Evolutionary conservation across 1,284 basidiomycete genomes (phyloP), one percentile per base, ranked within the genome.

Genomic region (Ceratobasidium sp.): DNA sequence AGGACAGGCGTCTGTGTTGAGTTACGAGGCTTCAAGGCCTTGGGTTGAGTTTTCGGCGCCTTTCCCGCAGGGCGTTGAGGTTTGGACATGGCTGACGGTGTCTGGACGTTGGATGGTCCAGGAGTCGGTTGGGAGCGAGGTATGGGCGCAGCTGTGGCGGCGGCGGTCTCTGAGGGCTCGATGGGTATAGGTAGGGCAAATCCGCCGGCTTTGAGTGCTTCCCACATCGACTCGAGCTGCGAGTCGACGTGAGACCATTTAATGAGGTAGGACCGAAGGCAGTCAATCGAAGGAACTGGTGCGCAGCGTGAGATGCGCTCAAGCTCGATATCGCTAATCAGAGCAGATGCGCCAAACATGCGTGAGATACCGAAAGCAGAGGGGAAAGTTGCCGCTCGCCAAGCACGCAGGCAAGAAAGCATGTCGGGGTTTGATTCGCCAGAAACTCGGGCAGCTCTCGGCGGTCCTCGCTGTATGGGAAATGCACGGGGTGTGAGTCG

Each of bases 221-320:
- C n/a, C n/a, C n/a, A n/a, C n/a, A n/a, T n/a, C n/a, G n/a, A n/a
- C n/a, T n/a, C n/a, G n/a, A n/a, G n/a, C n/a, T n/a, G n/a, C n/a
- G n/a, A n/a, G n/a, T n/a, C n/a, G n/a, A n/a, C n/a, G n/a, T n/a
- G n/a, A n/a, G n/a, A n/a, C n/a, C 58, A 60, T 38, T 60, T 60
- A 16, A 60, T 23, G 58, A 60, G 58, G 58, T 60, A 60, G 38
- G 21, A 25, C 0, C 38, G 36, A 44, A 60, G 58, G 28, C 30
- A 30, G 1, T 56, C 30, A 16, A 56, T 56, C n/a, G 58, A 60
- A 44, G 33, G 38, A 33, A 60, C 42, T 6, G 58, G 58, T 7
- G 58, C 42, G 36, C 58, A 60, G 21, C 58, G 33, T 21, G 58
- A 60, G 14, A 60, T 60, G 58, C 58, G 58, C 58, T 60, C 58